phyloP scores from a whole-genome alignment of 2,329 filamentous ascomycete genomes.

The Beauveria sp. region DNA sequence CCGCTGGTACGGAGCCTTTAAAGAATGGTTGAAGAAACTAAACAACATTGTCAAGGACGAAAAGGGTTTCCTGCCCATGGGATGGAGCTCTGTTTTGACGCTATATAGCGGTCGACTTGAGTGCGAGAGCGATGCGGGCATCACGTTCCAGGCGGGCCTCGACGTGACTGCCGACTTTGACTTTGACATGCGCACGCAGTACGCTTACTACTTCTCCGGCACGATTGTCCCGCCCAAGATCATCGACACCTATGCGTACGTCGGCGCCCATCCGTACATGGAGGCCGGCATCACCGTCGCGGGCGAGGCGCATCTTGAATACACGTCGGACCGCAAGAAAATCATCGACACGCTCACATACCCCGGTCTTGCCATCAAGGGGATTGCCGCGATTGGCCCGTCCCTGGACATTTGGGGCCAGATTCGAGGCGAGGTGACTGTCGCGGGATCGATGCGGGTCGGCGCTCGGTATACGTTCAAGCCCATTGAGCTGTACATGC shows the following conservation, averaged over 20 bases:
- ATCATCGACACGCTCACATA: slow-evolving; percentile 13
- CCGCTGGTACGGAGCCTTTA: slow-evolving; percentile 16
- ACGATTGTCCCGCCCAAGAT: slow-evolving; percentile 13
- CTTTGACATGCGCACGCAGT: slow-evolving; percentile 13
- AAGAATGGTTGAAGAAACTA: slow-evolving; percentile 14
- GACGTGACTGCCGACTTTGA: neutral
- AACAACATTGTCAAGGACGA: slow-evolving; percentile 11
- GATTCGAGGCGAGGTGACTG: slow-evolving; percentile 3
- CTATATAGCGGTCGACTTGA: slow-evolving; percentile 5
- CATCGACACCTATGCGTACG: slow-evolving; percentile 11
- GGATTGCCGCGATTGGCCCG: slow-evolving; percentile 15
- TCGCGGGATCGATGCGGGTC: neutral
- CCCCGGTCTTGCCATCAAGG: slow-evolving; percentile 14
- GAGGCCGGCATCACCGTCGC: slow-evolving; percentile 7
- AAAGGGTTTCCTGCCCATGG: slow-evolving; percentile 13
- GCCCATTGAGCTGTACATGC: neutral
- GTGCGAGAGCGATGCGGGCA: slow-evolving; percentile 7
- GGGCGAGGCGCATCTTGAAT: slow-evolving; percentile 9
- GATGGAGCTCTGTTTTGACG: slow-evolving; percentile 8
- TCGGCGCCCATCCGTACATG: slow-evolving; percentile 11
- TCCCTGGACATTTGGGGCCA: slow-evolving; percentile 15
- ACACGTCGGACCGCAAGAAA: slow-evolving; percentile 5
- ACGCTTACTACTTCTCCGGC: slow-evolving; percentile 15
- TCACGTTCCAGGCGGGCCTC: neutral
- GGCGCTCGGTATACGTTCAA: neutral